Conservation (phyloP, 257 asterid species). For the Fraxinus excelsior region DNA sequence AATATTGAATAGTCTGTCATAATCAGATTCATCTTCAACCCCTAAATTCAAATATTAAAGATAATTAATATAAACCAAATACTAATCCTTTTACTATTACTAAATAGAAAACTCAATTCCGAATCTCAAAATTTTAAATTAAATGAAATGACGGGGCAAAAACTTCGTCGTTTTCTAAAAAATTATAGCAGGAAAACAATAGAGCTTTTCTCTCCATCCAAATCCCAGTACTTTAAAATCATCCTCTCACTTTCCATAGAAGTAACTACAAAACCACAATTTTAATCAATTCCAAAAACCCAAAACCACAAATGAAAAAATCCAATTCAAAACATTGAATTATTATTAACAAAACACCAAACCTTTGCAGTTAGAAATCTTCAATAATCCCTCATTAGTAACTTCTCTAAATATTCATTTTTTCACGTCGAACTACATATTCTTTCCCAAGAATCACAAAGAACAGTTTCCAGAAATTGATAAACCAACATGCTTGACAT, state of each 20-base stretch:
- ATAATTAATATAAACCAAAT: too few relatives aligned
- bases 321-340: background rate
- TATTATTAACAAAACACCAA: background rate
- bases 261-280: conserved; percentile 52
- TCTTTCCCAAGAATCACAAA: too few relatives aligned
- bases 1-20: too few relatives aligned
- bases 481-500: too few relatives aligned
- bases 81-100: background rate
- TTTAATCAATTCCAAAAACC: background rate
- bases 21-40: too few relatives aligned
- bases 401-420: too few relatives aligned
- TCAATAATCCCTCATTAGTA: conserved; percentile 49
- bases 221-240: too few relatives aligned
- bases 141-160: background rate
- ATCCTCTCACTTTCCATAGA: conserved; percentile 13
- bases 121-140: background rate
- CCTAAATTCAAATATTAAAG: too few relatives aligned
- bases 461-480: too few relatives aligned
- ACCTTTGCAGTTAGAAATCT: conserved; percentile 79
- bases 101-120: background rate
- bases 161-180: background rate
- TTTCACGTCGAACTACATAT: too few relatives aligned
- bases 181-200: conserved; percentile 23
- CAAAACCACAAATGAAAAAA: background rate
- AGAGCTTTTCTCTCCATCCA: conserved; percentile 26